Conservation (phyloP, 2,329 filamentous ascomycete species). For the Blastomyces gilchristii region DNA sequence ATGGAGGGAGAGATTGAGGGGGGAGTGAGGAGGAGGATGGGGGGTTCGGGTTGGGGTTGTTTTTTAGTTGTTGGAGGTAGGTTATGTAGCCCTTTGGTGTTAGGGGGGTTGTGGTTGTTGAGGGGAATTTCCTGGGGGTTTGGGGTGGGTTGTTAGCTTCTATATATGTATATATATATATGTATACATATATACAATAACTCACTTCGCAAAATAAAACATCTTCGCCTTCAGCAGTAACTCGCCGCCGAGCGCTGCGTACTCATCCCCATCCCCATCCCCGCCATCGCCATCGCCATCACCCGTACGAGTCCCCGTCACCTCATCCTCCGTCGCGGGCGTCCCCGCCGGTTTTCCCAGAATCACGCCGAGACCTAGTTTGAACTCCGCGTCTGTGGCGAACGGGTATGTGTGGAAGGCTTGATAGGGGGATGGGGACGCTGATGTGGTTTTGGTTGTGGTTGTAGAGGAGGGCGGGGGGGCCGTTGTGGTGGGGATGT, state of each 20-base stretch:
- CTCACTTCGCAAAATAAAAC: slow-evolving; percentile 4
- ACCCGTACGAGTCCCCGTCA: neutral
- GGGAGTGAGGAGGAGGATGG: neutral
- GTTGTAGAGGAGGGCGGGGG: neutral
- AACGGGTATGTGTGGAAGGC: slow-evolving; percentile 33
- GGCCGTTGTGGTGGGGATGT: neutral
- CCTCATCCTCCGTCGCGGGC: slow-evolving; percentile 26
- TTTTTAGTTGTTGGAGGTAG: slow-evolving; percentile 4
- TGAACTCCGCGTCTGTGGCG: slow-evolving; percentile 35
- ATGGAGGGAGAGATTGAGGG: slow-evolving; percentile 2
- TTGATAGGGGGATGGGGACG: slow-evolving; percentile 21
- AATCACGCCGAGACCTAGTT: slow-evolving; percentile 38
- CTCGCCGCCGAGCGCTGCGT: neutral
- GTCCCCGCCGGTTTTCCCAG: slow-evolving; percentile 28
- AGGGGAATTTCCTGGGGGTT: slow-evolving; percentile 6
- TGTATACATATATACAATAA: neutral
- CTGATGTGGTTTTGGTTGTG: neutral
- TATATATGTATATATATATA: neutral
- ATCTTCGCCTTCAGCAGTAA: slow-evolving; percentile 1
- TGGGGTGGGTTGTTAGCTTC: neutral
- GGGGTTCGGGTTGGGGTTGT: neutral
- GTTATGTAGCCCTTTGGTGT: slow-evolving; percentile 8
- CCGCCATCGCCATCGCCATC: neutral
- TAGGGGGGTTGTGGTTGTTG: neutral
- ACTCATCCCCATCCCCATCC: neutral